Percentiles rank a stretch among this genome's conserved stretches.
Evolutionary conservation across 345 rosid genomes (phyloP).

Genomic region (Lumnitzera racemosa): DNA sequence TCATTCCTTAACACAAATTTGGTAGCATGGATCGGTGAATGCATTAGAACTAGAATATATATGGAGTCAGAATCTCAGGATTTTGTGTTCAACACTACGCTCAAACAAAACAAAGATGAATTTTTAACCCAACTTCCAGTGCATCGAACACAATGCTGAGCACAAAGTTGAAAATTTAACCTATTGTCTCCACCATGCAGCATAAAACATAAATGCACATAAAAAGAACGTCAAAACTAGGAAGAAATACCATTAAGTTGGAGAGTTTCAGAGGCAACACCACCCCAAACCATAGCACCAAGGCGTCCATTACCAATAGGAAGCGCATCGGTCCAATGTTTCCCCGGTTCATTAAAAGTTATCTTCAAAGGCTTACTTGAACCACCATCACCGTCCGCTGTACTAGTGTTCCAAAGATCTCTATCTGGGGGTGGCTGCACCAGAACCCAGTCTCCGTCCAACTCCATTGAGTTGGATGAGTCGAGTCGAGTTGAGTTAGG

Average conservation of each 20-base stretch:
- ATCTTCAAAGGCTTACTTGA: constrained; percentile 47
- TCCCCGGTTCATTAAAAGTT: constrained; percentile 55
- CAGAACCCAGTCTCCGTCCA: constrained; percentile 22
- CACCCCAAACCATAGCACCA: constrained; percentile 93
- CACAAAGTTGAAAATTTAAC: too few relatives aligned
- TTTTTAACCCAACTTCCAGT: too few relatives aligned
- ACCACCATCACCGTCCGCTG: constrained; percentile 15
- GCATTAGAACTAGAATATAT: too few relatives aligned
- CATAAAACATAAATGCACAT: neutral
- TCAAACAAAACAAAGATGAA: too few relatives aligned
- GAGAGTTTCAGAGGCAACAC: constrained; percentile 60
- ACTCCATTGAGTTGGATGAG: constrained; percentile 1
- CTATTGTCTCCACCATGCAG: too few relatives aligned
- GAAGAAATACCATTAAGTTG: constrained; percentile 63
- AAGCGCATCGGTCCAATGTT: constrained; percentile 83
- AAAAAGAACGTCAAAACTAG: neutral
- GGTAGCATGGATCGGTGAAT: too few relatives aligned
- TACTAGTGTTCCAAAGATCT: constrained; percentile 35
- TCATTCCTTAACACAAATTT: too few relatives aligned
- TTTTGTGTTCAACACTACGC: too few relatives aligned
- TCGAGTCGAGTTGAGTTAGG: neutral
- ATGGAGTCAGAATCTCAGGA: too few relatives aligned
- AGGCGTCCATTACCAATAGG: constrained; percentile 93
- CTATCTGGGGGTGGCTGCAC: constrained; percentile 37
- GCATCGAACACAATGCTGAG: too few relatives aligned